Base-by-base conservation (phyloP, 441 rosid species). In the Populus tomentosa region DNA sequence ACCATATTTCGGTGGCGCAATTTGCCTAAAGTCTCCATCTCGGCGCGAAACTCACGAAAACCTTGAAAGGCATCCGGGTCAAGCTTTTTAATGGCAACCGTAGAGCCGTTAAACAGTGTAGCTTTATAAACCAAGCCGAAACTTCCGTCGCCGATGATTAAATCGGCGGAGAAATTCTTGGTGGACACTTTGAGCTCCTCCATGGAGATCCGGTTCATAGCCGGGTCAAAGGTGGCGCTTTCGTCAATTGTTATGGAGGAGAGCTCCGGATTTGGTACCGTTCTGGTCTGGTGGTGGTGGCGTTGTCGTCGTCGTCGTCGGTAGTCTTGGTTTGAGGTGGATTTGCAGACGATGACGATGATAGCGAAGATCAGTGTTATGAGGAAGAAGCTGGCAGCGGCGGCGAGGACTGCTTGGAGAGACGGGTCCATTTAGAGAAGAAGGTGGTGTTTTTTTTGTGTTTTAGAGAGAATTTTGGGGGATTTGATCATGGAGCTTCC, bases 81-180 rank as follows among this genome's bases (percentile, higher is more conserved):
- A 23, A 95, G 98, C 79, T 89, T 91, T 79, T 93, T 95, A 40
- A 89, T 85, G 33, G 98, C 98, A 10, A 95, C 98, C 33, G 85
- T 87, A 83, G 69, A 84, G 77, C 90, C 91, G 78, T 72, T 77
- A 18, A 87, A 70, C 20, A 93, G 92, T 3, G 65, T 72, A 5
- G 97, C 98, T 35, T 82, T 83, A 83, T 91, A 95, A 30, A 95
- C 98, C 50, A 84, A 75, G 50, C 98, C 98, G 81, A 95, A 95
- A 69, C 98, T 92, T 8, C 98, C 98, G 76, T 95, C 98, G 67
- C 98, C 98, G 81, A 95, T 59, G 79, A 95, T 88, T 5, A 85
- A 83, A 67, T 88, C 90, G 6, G 91, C 9, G 46, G 97, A 87
- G 92, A 95, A 95, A 79, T 82, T 84, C 65, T 85, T 84, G 1